Base-by-base conservation (phyloP, 192 early-diverging fungal genomes). In the Linnemannia zychae region DNA sequence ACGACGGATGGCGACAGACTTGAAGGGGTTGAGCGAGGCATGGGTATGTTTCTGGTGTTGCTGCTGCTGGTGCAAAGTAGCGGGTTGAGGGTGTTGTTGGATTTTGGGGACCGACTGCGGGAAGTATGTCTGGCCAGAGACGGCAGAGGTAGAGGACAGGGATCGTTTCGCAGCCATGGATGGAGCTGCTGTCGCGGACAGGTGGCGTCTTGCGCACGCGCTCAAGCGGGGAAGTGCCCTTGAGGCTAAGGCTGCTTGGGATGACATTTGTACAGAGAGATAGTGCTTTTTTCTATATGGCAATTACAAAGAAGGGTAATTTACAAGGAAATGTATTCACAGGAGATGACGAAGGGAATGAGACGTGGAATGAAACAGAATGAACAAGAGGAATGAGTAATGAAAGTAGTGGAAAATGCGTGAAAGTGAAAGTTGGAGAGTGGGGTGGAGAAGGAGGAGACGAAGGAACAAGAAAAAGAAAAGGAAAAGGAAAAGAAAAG, bases 1-100 rank as follows among this genome's bases (percentile, higher is more conserved):
- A 63, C 97, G 90, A 5, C 98, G 95, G 79, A 99, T 94, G 13
- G 94, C 98, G 34, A 99, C 87, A 7, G 88, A 82, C 75, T 86
- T 81, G 77, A 78, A 85, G 9, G 78, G 85, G 68, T 87, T 81
- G 60, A 78, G 33, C 28, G 80, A 87, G 22, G 67, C 16, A 22
- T 77, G 75, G 31, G 83, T 79, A 47, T 85, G 83, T 71, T 85
- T 85, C 66, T 85, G 83, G 78, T 72, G 67, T 50, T 79, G 82
- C 72, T 78, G 82, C 49, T 84, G 83, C 47, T 79, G 77, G 4
- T 72, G 44, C 38, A 63, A 36, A 31, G 67, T 40, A 15, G 69
- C 9, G 5, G 48, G 28, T 1, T 69, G 71, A 20, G 60, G 47
- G 1, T 48, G 33, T 18, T 74, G 52, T 52, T 85, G 82, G 73